Evolutionary conservation across 1,284 basidiomycete species (phyloP), one percentile per base, ranked within the genome.

Genomic region (Coniferiporia sulphurascens): DNA sequence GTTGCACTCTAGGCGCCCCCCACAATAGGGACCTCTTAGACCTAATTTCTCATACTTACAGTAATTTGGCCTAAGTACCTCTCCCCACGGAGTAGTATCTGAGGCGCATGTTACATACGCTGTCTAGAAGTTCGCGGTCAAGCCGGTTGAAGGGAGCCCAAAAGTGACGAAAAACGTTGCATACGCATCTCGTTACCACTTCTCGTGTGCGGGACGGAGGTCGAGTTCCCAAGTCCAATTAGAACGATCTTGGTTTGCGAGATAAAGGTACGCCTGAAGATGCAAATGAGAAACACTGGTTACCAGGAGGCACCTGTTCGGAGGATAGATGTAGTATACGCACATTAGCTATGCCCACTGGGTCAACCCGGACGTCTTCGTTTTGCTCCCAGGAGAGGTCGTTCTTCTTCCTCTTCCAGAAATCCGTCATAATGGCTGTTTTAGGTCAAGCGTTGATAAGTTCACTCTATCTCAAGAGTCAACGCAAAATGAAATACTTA

Each of bases 201-300:
- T 74, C 65, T 78, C 76, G 53, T 78, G 76, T 13, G 76, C 75
- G 19, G 76, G 76, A 46, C 76, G 74, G 19, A 77, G 70, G 64
- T 88, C 86, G 50, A 88, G 74, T 66, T 88, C 86, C 81, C 84
- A 86, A n/a, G 83, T 83, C 82, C 80, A 85, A 4, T 82, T 76
- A 35, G 82, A 84, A n/a, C 79, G 74, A 54, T 83, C 79, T 70
- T 88, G 86, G 27, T 81, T 75, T 4, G 76, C 76, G n/a, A 86
- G 76, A 66, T 77, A 78, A 10, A 83, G 69, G 63, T 85, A 86
- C 0, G 80, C 70, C 69, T 70, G 55, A 4, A 27, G 27, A 41
- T 41, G 15, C 15, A 27, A 27, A 12, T 10, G 9, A 32, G 46
- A 54, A 43, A 34, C 36, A 3, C 27, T 27, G 27, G 27, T 27